phyloP scores from a whole-genome alignment of 208 protist genomes.

The Entamoeba invadens region DNA sequence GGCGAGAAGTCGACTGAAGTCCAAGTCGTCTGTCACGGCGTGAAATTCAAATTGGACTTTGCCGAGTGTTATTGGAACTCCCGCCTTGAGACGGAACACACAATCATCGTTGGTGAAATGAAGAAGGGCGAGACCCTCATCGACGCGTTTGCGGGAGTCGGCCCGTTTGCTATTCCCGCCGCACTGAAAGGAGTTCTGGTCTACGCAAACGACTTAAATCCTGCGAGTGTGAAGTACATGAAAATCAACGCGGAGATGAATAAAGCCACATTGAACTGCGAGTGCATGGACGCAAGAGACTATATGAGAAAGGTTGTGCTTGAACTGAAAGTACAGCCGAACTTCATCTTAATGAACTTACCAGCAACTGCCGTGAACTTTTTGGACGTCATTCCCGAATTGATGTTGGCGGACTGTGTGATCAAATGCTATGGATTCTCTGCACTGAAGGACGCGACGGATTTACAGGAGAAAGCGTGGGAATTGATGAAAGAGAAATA shows the following conservation, averaged over 20 bases:
- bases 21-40: background rate
- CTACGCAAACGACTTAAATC: slow-evolving; percentile 33
- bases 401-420: background rate
- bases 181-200: slow-evolving; percentile 8
- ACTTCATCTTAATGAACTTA: background rate
- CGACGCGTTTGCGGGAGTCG: slow-evolving; percentile 25
- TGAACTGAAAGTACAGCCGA: background rate
- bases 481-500: background rate
- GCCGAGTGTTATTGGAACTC: slow-evolving; percentile 32
- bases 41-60: slow-evolving; percentile 18
- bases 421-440: background rate
- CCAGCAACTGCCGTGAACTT: background rate
- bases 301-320: background rate
- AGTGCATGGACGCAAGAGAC: background rate
- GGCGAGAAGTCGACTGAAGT: background rate
- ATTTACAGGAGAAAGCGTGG: background rate
- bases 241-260: slow-evolving; percentile 10
- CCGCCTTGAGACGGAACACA: slow-evolving; percentile 12
- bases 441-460: background rate
- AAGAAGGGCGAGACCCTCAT: background rate
- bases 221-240: background rate
- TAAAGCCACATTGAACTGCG: background rate
- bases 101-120: background rate
- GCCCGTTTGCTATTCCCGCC: slow-evolving; percentile 21
- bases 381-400: background rate